Percentiles rank a stretch among this genome's conserved stretches.
These are phyloP conservation scores for Arabidopsis arenosa DNA, from an alignment of 345 rosid species.

Conservation along the genomic window DNA sequence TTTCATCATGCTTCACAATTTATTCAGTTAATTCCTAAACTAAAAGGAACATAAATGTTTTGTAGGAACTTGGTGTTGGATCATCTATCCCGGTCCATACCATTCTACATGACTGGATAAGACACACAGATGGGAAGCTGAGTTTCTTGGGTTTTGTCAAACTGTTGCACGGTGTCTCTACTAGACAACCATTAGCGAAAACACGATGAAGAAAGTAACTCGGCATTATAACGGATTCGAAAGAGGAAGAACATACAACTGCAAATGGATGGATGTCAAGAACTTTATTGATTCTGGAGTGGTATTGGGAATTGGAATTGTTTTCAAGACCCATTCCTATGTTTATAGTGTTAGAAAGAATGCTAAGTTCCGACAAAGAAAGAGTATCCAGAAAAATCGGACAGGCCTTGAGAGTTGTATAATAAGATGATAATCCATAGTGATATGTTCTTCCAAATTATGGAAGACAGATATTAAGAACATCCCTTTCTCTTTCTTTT, in stretches of 20 bases:
- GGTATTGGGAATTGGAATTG: conserved; percentile 30
- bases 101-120: conserved; percentile 90
- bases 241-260: conserved; percentile 33
- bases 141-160: conserved; percentile 93
- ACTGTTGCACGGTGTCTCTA: conserved; percentile 74
- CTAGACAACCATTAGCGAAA: conserved; percentile 54
- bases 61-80: conserved; percentile 96
- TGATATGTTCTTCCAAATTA: conserved; percentile 7
- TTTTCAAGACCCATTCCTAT: conserved; percentile 26
- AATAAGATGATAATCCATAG: conserved; percentile 9
- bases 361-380: conserved; percentile 14
- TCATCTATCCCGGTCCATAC: conserved; percentile 89
- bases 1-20: too few species aligned
- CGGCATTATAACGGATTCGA: background rate
- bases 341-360: conserved; percentile 36
- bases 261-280: conserved; percentile 15
- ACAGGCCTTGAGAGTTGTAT: conserved; percentile 20
- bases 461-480: conserved; percentile 4
- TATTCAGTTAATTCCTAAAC: background rate
- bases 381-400: background rate
- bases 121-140: conserved; percentile 91
- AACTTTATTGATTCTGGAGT: conserved; percentile 32
- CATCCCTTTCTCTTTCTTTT: background rate
- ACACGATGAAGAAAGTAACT: conserved; percentile 38
- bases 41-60: conserved; percentile 5